Base-by-base conservation (phyloP, 1,284 basidiomycete genomes). In the Microbotryomycetes sp. region DNA sequence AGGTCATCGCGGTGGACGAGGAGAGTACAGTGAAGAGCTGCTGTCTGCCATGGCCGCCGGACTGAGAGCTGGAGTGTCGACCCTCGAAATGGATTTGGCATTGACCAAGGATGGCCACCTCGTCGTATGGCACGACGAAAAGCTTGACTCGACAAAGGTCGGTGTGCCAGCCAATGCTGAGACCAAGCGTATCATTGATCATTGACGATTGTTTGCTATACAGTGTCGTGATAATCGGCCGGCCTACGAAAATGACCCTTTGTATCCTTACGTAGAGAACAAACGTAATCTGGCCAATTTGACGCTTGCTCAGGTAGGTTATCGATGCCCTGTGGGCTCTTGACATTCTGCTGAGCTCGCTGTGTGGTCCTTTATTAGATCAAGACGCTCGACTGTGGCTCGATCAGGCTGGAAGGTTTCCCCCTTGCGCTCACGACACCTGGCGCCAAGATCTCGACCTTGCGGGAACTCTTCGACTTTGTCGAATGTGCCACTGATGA, bases 91-190 rank as follows among this genome's bases (percentile, higher is more conserved):
- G 63, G 88, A 89, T 74, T 86, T 87, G 70, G 85, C 85, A 4
- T 80, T 88, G 57, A 86, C 87, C 2, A 82, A 82, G 77, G 87
- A 89, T 71, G 85, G 85, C 15, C 79, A 81, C 49, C 83, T 86
- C 11, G 78, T 89, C 46, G 85, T 89, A 3, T 89, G 86, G 85
- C 87, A 89, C 70, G 87, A 89, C 73, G 83, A 85, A 73, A 77
- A 78, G 54, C 84, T 88, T 66, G 73, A 76, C 1, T 66, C 80
- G 3, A 77, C 78, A 45, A 89, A 88, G 72, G 35, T 41, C 11
- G 18, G 35, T 18, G 18, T 41, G n/a, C n/a, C n/a, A n/a, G n/a
- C n/a, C n/a, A n/a, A n/a, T n/a, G n/a, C n/a, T n/a, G n/a, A n/a
- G n/a, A n/a, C n/a, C n/a, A n/a, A n/a, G n/a, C n/a, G n/a, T n/a